Base-by-base conservation (phyloP, 2,329 filamentous ascomycete species). In the Arachnomyces sp. region DNA sequence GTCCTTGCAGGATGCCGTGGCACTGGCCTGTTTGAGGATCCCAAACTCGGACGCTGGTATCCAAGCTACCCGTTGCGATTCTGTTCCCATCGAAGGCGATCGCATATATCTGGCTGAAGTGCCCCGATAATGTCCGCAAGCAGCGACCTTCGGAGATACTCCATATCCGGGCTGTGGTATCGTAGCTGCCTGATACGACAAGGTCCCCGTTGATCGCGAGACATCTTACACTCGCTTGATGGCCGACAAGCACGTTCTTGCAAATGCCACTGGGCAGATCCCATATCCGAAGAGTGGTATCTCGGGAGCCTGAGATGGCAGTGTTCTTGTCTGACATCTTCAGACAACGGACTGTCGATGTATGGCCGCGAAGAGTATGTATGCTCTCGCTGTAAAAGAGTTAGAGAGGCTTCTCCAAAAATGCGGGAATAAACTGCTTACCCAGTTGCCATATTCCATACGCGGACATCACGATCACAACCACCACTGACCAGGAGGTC, bases 51-150 rank as follows among this genome's bases (percentile, higher is more conserved):
- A 98, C 90, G 53, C 90, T 95, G 3, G 92, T 98, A 64, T 98
- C 92, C 46, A 98, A 70, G 61, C 89, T 95, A 38, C 92, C 92
- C 7, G 92, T 98, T 28, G 93, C 90, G 43, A 98, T 89, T 48
- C 89, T 78, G 51, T 82, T 81, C 30, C 92, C 92, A 59, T 98
- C 92, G 63, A 96, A 98, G 1, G 92, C 92, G 58, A 98, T 94
- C 14, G 92, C 92, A 60, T 98, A 98, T 43, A 98, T 98, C 59
- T 98, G 92, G 59, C 90, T 96, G 65, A 95, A 98, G 64, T 98
- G 92, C 0, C 92, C 92, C 33, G 83, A 81, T 30, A 98, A 72
- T 0, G 88, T 95, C 50, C 90, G 82, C 40, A 96, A 69, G 61
- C 92, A 98, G 47, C 87, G 81, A 20, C 92, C 92, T 64, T 95